Evolutionary conservation across 495 filamentous ascomycete genomes (phyloP).

Genomic region (Penicillium crystallinum): DNA sequence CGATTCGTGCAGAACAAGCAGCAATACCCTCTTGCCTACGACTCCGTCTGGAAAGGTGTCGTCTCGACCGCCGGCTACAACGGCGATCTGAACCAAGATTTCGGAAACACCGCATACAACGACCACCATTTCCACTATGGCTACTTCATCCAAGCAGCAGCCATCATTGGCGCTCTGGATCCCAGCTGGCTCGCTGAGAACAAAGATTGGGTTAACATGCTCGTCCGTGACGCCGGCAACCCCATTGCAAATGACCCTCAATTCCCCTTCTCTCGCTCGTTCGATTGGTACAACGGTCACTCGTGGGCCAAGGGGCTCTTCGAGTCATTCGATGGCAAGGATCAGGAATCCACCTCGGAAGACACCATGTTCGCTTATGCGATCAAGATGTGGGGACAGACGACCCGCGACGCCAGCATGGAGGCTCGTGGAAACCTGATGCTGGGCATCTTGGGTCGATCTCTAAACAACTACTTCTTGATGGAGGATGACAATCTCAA

Average conservation of each 20-base stretch:
- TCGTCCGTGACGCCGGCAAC: slow-evolving; percentile 76
- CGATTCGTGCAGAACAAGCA: slow-evolving; percentile 73
- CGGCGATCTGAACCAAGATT: slow-evolving; percentile 69
- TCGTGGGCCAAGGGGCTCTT: slow-evolving; percentile 96
- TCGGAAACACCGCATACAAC: slow-evolving; percentile 84
- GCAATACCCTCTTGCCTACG: slow-evolving; percentile 73
- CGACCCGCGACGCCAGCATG: slow-evolving; percentile 69
- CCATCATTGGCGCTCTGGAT: slow-evolving; percentile 79
- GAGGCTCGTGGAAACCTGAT: slow-evolving; percentile 84
- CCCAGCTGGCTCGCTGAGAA: slow-evolving; percentile 68
- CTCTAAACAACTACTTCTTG: slow-evolving; percentile 76
- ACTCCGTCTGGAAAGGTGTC: slow-evolving; percentile 77
- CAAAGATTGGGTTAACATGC: slow-evolving; percentile 72
- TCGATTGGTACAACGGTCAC: slow-evolving; percentile 95
- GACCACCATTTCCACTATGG: slow-evolving; percentile 94
- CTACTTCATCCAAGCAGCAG: slow-evolving; percentile 87
- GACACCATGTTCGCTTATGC: slow-evolving; percentile 86
- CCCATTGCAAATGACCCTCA: slow-evolving; percentile 61
- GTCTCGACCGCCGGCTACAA: slow-evolving; percentile 75
- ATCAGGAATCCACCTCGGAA: slow-evolving; percentile 88
- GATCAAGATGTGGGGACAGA: slow-evolving; percentile 88
- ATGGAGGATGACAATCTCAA: slow-evolving; percentile 64
- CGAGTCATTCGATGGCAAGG: slow-evolving; percentile 84
- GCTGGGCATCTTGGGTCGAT: slow-evolving; percentile 66
- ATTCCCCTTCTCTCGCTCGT: slow-evolving; percentile 81